Evolutionary conservation across 768 basidiomycete species (phyloP).

Genomic region (Lactarius hengduanensis): DNA sequence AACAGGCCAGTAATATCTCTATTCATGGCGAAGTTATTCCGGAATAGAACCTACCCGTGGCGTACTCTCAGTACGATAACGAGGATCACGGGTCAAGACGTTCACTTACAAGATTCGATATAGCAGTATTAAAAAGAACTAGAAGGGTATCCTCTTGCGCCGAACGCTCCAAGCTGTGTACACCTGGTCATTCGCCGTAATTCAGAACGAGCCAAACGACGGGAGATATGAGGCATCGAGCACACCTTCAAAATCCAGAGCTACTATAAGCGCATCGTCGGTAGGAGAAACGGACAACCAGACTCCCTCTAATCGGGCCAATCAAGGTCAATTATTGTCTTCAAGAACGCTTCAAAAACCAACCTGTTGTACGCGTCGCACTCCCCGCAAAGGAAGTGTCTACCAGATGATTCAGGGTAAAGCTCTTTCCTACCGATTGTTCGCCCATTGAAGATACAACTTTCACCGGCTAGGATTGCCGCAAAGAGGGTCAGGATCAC

Average conservation of each 20-base stretch:
- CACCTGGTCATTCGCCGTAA: constrained; percentile 39
- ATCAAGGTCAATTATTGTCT: neutral
- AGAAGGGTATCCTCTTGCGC: constrained; percentile 63
- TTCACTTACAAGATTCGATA: constrained; percentile 53
- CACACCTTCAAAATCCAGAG: constrained; percentile 63
- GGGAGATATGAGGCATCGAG: neutral
- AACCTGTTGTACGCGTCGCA: constrained; percentile 59
- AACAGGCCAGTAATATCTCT: constrained; percentile 61
- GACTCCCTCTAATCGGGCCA: constrained; percentile 57
- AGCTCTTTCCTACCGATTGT: constrained; percentile 65
- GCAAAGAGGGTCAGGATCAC: neutral
- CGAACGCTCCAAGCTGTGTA: constrained; percentile 63
- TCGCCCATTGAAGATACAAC: constrained; percentile 71
- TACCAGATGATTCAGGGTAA: constrained; percentile 55
- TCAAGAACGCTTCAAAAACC: neutral
- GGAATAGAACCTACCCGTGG: constrained; percentile 53
- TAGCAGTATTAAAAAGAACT: constrained; percentile 63
- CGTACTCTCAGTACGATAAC: neutral
- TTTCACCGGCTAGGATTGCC: constrained; percentile 47
- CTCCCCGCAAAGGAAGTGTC: constrained; percentile 67
- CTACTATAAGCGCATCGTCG: constrained; percentile 51
- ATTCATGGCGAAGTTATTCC: constrained; percentile 63
- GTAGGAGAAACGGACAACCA: constrained; percentile 71
- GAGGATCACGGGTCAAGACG: neutral
- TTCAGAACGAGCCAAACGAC: neutral